Percentiles rank a stretch among this genome's conserved stretches.
Evolutionary conservation across 768 basidiomycete species (phyloP).

Genomic region (Agaricus subrufescens): DNA sequence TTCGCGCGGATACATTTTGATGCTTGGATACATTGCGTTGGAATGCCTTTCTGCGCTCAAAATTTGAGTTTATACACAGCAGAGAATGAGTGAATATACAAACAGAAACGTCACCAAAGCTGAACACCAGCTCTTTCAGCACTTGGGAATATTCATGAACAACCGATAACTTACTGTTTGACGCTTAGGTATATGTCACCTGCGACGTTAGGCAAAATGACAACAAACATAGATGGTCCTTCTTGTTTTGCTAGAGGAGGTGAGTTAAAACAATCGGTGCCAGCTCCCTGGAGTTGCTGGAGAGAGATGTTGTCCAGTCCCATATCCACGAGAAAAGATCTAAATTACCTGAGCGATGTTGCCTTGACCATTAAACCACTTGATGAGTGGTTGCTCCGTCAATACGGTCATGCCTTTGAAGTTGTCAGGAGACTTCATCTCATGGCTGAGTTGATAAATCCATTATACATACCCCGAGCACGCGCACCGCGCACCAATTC

Average conservation of each 20-base stretch:
- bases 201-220: constrained; percentile 66
- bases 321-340: too few relatives aligned
- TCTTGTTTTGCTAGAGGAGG: constrained; percentile 24
- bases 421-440: constrained; percentile 34
- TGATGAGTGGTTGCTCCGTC: constrained; percentile 40
- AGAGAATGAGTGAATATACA: constrained; percentile 1
- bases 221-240: constrained; percentile 57
- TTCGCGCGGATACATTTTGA: constrained; percentile 61
- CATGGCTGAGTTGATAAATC: constrained; percentile 12
- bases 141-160: neutral
- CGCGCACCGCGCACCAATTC: constrained; percentile 44
- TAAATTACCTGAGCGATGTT: constrained; percentile 32
- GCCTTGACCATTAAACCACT: constrained; percentile 56
- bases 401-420: constrained; percentile 55
- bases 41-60: constrained; percentile 57
- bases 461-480: constrained; percentile 48
- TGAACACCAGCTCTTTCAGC: constrained; percentile 19
- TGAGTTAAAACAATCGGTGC: constrained; percentile 31
- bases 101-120: constrained; percentile 55
- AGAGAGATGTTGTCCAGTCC: constrained; percentile 25
- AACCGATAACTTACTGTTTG: constrained; percentile 58
- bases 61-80: neutral
- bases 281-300: constrained; percentile 48
- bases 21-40: constrained; percentile 75
- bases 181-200: constrained; percentile 73